A percentile compares a stretch with the other conserved stretches of the same genome.
Evolutionary conservation across 2,329 filamentous ascomycete species (phyloP).

Genomic region (Arthrinium phaeospermum): DNA sequence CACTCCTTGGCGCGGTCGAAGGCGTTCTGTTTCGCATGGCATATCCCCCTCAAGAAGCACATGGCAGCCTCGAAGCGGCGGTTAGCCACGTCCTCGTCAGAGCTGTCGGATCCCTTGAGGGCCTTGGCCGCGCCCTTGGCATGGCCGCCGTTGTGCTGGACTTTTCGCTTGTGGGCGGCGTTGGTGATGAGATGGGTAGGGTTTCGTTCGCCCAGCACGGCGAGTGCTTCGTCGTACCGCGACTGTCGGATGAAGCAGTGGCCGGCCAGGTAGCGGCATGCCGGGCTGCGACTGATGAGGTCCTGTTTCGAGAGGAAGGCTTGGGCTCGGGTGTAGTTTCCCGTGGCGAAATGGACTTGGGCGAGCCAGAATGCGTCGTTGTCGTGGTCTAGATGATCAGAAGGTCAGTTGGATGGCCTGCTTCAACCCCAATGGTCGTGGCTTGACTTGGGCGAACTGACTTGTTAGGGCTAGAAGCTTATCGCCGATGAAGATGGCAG

Average conservation of each 20-base stretch:
- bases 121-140: conserved; percentile 31
- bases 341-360: conserved; percentile 95
- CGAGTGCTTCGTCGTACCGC: conserved; percentile 86
- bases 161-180: conserved; percentile 68
- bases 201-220: conserved; percentile 87
- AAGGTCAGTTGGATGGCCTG: conserved; percentile 23
- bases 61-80: conserved; percentile 93
- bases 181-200: conserved; percentile 85
- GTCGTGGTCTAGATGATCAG: conserved; percentile 71
- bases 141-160: conserved; percentile 60
- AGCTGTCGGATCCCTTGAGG: conserved; percentile 39
- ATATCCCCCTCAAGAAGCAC: conserved; percentile 93
- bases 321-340: conserved; percentile 92
- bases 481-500: conserved; percentile 96
- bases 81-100: conserved; percentile 72
- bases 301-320: conserved; percentile 84
- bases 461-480: conserved; percentile 94
- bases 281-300: conserved; percentile 79
- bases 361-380: conserved; percentile 96
- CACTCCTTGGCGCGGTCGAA: conserved; percentile 98
- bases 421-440: not conserved
- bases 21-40: conserved; percentile 95
- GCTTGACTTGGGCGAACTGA: conserved; percentile 51
- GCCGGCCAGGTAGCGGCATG: conserved; percentile 90
- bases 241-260: conserved; percentile 94